These are phyloP conservation scores for Gynostemma pentaphyllum DNA, from an alignment of 306 rosid genomes.

Conservation along the genomic window DNA sequence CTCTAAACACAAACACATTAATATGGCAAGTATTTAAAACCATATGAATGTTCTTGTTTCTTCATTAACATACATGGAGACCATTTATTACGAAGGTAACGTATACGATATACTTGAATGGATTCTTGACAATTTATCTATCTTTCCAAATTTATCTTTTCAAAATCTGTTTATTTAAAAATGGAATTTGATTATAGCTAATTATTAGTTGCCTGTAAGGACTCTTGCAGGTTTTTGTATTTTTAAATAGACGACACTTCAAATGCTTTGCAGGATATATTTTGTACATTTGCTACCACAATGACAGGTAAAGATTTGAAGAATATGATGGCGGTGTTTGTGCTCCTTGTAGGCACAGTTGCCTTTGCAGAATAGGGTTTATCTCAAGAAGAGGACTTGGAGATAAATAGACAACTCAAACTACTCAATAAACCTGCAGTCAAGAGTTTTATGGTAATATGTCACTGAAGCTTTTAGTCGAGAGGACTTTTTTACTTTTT, in stretches of 20 bases:
- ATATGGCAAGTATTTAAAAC: not conserved
- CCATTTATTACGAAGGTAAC: too few species aligned
- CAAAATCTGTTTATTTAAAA: not conserved
- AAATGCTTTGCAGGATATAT: not conserved
- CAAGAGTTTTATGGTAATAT: constrained; percentile 18
- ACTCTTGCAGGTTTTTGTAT: not conserved
- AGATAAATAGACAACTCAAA: constrained; percentile 15
- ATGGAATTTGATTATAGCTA: not conserved
- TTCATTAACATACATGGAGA: too few species aligned
- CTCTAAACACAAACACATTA: not conserved
- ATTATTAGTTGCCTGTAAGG: not conserved
- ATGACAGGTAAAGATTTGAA: not conserved
- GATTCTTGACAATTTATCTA: too few species aligned
- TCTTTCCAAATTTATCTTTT: not conserved
- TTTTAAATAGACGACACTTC: too few species aligned
- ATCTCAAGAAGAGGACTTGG: constrained; percentile 9
- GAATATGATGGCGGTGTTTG: not conserved
- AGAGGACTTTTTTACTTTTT: not conserved
- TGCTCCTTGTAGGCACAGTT: constrained; percentile 1
- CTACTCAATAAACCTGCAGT: constrained; percentile 16
- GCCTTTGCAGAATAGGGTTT: constrained; percentile 11
- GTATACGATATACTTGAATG: too few species aligned
- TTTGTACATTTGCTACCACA: not conserved
- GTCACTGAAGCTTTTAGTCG: not conserved
- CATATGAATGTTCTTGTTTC: too few species aligned